A percentile compares a stretch with the other conserved stretches of the same genome.
Evolutionary conservation across 345 rosid species (phyloP).

Genomic region (Eucalyptus shirleyi): DNA sequence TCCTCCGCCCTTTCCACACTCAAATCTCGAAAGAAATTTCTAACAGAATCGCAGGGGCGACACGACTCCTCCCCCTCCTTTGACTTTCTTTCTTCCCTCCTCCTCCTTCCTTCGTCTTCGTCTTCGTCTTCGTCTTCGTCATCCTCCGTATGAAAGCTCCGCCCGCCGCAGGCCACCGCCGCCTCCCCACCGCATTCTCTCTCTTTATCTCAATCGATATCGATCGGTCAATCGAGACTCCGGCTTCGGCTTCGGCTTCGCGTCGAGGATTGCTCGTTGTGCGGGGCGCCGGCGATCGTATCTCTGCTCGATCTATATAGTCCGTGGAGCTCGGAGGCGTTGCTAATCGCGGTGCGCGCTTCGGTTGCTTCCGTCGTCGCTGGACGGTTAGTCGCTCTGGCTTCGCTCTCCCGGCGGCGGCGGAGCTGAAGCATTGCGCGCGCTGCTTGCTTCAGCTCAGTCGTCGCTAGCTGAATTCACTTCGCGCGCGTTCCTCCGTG

Average conservation of each 20-base stretch:
- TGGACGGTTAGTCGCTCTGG: background rate
- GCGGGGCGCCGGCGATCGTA: background rate
- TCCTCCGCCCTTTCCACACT: too few relatives aligned
- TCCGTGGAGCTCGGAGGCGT: background rate
- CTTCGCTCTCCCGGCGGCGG: background rate
- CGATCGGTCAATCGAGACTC: background rate
- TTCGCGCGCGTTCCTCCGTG: background rate
- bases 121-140: background rate
- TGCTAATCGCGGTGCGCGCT: background rate
- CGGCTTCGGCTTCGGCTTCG: background rate
- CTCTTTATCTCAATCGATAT: background rate
- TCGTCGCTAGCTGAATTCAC: background rate
- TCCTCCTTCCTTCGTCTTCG: background rate
- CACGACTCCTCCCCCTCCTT: background rate
- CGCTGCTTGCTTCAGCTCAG: background rate
- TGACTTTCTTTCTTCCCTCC: background rate
- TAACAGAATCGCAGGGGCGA: background rate
- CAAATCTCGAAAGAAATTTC: background rate
- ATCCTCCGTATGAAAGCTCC: background rate
- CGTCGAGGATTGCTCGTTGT: background rate
- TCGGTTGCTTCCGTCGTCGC: background rate
- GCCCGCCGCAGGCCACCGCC: background rate
- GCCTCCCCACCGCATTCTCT: background rate
- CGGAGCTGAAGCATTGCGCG: background rate
- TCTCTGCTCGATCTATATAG: background rate